phyloP scores from a whole-genome alignment of 208 protist species.

The Crithidia brevicula region DNA sequence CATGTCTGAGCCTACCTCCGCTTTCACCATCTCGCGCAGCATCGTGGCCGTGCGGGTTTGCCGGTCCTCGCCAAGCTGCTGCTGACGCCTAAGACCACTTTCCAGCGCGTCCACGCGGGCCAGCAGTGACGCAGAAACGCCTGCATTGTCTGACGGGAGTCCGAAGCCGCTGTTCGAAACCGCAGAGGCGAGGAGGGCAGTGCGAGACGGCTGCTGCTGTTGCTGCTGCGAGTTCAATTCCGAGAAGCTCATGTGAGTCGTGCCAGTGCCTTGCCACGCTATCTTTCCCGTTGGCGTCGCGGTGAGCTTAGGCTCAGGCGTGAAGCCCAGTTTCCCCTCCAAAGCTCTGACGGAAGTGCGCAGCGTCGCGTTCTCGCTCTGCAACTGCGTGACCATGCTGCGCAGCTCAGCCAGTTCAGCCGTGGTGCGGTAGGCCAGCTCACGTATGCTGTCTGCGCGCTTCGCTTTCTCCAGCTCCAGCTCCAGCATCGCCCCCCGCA shows the following conservation, averaged over 20 bases:
- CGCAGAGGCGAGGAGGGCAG: slow-evolving; percentile 1
- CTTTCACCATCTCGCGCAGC: slow-evolving; percentile 61
- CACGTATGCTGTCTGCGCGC: slow-evolving; percentile 60
- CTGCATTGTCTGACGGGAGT: background rate
- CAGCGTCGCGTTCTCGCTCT: slow-evolving; percentile 64
- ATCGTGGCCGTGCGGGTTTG: slow-evolving; percentile 36
- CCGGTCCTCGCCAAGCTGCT: slow-evolving; percentile 53
- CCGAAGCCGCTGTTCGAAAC: slow-evolving; percentile 22
- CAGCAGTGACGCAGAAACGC: slow-evolving; percentile 8
- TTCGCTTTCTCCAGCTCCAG: slow-evolving; percentile 76
- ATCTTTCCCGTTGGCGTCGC: background rate
- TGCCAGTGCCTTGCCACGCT: background rate
- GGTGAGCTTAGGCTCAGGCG: background rate
- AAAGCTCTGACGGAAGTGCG: slow-evolving; percentile 55
- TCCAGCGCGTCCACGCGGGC: slow-evolving; percentile 70
- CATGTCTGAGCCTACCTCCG: slow-evolving; percentile 62
- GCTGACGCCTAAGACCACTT: slow-evolving; percentile 41
- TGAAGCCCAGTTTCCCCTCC: slow-evolving; percentile 45
- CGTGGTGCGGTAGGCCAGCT: slow-evolving; percentile 42
- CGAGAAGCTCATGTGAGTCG: background rate
- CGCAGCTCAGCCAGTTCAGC: slow-evolving; percentile 60
- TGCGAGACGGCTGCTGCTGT: background rate
- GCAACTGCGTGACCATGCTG: slow-evolving; percentile 56
- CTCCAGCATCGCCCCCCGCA: slow-evolving; percentile 61
- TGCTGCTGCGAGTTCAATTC: background rate